Percentiles rank a stretch among this genome's conserved stretches.
These are phyloP conservation scores for Choricystis sp. DNA, from an alignment of 139 green algal genomes.

Conservation along the genomic window DNA sequence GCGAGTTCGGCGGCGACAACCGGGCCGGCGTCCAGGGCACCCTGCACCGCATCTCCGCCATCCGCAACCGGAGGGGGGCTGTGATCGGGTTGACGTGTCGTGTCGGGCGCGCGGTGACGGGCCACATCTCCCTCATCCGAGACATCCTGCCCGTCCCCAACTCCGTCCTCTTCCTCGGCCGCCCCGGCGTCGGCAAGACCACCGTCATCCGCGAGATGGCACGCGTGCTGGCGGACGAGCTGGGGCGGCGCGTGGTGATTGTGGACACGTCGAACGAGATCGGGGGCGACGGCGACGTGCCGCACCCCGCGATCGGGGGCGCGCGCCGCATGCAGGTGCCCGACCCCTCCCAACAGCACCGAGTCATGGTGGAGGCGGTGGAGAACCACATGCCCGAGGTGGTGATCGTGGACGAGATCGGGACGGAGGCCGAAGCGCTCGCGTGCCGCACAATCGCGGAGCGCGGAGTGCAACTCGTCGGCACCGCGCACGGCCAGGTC, in stretches of 20 bases:
- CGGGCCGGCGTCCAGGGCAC: conserved; percentile 56
- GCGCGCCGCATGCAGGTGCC: conserved; percentile 91
- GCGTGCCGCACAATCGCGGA: conserved; percentile 95
- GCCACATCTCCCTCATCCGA: conserved; percentile 83
- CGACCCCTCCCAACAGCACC: conserved; percentile 72
- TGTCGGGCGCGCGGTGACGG: conserved; percentile 78
- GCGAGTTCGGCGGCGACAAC: conserved; percentile 75
- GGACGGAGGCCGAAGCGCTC: conserved; percentile 86
- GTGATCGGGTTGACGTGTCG: conserved; percentile 92
- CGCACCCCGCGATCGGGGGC: conserved; percentile 79
- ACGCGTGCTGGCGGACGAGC: conserved; percentile 62
- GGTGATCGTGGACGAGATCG: conserved; percentile 94
- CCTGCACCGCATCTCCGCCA: conserved; percentile 64
- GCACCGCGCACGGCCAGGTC: conserved; percentile 85
- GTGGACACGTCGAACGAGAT: conserved; percentile 79
- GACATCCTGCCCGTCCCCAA: conserved; percentile 65
- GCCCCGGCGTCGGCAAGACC: conserved; percentile 87
- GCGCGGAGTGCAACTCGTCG: conserved; percentile 86
- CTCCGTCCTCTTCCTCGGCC: conserved; percentile 69
- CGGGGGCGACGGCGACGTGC: conserved; percentile 85
- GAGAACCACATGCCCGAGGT: conserved; percentile 94
- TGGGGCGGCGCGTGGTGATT: conserved; percentile 33
- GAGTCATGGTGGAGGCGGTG: conserved; percentile 90
- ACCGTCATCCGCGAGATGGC: conserved; percentile 85
- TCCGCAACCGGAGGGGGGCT: conserved; percentile 64